These are phyloP conservation scores for Tetrapisispora fleetii DNA, from an alignment of 805 yeast genomes.

Conservation along the genomic window DNA sequence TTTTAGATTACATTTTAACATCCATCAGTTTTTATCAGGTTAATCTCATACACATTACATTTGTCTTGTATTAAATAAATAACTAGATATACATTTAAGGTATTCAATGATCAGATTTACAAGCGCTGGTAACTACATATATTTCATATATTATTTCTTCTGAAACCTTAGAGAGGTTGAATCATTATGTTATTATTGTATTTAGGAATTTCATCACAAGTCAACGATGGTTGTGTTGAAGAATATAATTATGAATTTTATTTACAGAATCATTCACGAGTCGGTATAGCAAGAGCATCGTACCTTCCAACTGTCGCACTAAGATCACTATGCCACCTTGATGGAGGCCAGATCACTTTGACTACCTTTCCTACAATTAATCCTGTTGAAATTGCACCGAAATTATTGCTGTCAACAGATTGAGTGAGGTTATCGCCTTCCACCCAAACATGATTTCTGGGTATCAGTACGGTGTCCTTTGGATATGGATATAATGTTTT, in stretches of 20 bases:
- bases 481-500: constrained; percentile 56
- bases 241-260: not conserved
- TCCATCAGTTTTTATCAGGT: too few relatives aligned
- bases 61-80: too few relatives aligned
- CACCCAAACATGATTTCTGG: constrained; percentile 82
- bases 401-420: constrained; percentile 75
- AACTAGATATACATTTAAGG: too few relatives aligned
- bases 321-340: constrained; percentile 35
- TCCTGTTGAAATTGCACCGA: constrained; percentile 82
- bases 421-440: constrained; percentile 83
- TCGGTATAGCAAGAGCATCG: not conserved
- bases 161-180: too few relatives aligned
- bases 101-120: too few relatives aligned
- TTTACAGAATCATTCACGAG: not conserved
- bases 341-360: constrained; percentile 59
- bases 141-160: too few relatives aligned
- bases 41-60: too few relatives aligned
- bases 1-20: not conserved
- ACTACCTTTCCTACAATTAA: constrained; percentile 70
- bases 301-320: not conserved
- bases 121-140: too few relatives aligned
- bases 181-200: not conserved
- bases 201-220: not conserved
- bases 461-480: constrained; percentile 48
- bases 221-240: not conserved